Evolutionary conservation across 106 monocot genomes (phyloP).

Genomic region (Ottelia alismoides): DNA sequence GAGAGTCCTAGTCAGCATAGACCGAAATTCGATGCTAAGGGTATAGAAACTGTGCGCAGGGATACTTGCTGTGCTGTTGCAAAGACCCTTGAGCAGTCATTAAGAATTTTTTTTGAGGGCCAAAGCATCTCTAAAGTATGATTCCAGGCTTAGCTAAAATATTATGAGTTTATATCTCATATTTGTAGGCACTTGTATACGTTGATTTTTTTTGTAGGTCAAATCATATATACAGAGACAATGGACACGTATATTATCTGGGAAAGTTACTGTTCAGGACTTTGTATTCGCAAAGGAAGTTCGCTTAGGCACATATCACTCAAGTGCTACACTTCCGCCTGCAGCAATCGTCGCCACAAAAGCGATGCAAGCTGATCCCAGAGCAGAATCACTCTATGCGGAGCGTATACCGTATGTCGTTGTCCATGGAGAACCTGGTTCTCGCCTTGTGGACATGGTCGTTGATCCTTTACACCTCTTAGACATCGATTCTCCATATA

Average conservation of each 20-base stretch:
- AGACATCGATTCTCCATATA: conserved; percentile 53
- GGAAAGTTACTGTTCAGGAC: conserved; percentile 78
- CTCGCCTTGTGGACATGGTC: conserved; percentile 87
- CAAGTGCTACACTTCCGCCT: conserved; percentile 63
- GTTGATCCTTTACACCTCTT: conserved; percentile 56
- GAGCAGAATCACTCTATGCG: conserved; percentile 67
- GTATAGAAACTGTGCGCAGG: conserved; percentile 89
- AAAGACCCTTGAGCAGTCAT: conserved; percentile 70
- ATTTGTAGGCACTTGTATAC: not conserved
- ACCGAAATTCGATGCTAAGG: conserved; percentile 90
- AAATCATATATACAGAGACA: conserved; percentile 79
- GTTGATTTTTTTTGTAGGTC: conserved; percentile 36
- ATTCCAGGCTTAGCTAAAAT: not conserved
- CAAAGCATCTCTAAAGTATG: conserved; percentile 55
- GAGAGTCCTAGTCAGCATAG: conserved; percentile 57
- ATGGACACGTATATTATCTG: conserved; percentile 70
- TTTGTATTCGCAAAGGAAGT: conserved; percentile 98
- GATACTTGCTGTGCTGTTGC: conserved; percentile 93
- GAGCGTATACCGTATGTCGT: conserved; percentile 91
- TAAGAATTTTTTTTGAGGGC: conserved; percentile 74
- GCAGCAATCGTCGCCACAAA: conserved; percentile 92
- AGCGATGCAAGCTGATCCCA: conserved; percentile 56
- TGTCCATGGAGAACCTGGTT: conserved; percentile 85
- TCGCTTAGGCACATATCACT: conserved; percentile 67
- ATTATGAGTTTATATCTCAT: not conserved